Conservation (phyloP, 768 basidiomycete species). For the Boletus patriciae region DNA sequence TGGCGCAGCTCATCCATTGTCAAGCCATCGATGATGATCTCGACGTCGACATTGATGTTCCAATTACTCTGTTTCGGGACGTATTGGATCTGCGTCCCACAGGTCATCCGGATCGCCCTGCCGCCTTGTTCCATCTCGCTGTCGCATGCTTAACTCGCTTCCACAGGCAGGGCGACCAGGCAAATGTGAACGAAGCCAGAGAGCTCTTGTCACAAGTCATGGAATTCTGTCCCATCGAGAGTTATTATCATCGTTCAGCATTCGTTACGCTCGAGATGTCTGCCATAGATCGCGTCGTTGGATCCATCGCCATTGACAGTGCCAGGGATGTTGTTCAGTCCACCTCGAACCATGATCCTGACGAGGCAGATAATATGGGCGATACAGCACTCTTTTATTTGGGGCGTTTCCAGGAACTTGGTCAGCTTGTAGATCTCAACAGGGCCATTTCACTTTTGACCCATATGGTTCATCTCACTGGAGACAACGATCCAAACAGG, state of each 20-base stretch:
- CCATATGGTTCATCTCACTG: not conserved
- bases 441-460: not conserved
- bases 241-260: not conserved
- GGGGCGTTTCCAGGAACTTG: not conserved
- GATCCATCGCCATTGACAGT: not conserved
- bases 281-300: not conserved
- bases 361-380: not conserved
- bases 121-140: not conserved
- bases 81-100: not conserved
- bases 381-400: not conserved
- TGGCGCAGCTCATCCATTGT: not conserved
- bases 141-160: not conserved
- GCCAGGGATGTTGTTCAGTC: not conserved
- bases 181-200: not conserved
- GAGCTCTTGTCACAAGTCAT: not conserved
- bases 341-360: not conserved
- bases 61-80: not conserved
- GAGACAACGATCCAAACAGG: not conserved
- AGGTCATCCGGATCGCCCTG: not conserved
- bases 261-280: not conserved
- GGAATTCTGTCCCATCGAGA: not conserved
- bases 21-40: not conserved
- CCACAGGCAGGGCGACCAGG: not conserved
- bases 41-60: not conserved
- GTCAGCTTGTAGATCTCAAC: not conserved